A percentile compares a stretch with the other conserved stretches of the same genome.
These are phyloP conservation scores for Neurospora sublineolata DNA, from an alignment of 495 filamentous ascomycete genomes.

Conservation along the genomic window DNA sequence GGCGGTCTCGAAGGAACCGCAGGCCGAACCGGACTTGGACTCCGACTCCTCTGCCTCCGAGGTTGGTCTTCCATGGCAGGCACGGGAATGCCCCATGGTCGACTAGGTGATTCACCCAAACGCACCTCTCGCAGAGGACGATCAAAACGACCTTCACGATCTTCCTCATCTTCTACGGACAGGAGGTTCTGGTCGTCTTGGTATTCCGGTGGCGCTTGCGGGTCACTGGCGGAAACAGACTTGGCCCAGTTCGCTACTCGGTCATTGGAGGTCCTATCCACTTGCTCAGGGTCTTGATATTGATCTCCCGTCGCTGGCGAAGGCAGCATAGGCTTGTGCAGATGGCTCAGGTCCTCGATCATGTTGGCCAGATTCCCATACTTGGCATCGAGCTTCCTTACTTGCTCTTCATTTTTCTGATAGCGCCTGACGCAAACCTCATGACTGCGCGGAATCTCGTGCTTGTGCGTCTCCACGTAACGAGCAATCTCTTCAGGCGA, in stretches of 20 bases:
- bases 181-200: slow-evolving; percentile 11
- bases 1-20: neutral
- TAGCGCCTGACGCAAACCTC: slow-evolving; percentile 81
- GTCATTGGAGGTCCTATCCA: slow-evolving; percentile 42
- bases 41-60: neutral
- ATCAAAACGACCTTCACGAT: slow-evolving; percentile 58
- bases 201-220: slow-evolving; percentile 23
- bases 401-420: slow-evolving; percentile 69
- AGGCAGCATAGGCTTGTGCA: slow-evolving; percentile 73
- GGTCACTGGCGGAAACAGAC: slow-evolving; percentile 43
- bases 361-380: slow-evolving; percentile 83
- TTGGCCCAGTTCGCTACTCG: slow-evolving; percentile 75
- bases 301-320: slow-evolving; percentile 29
- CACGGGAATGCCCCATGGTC: slow-evolving; percentile 82
- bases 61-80: slow-evolving; percentile 29
- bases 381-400: slow-evolving; percentile 77
- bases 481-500: slow-evolving; percentile 81
- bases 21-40: neutral
- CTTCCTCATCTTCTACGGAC: slow-evolving; percentile 26
- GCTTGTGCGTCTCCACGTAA: slow-evolving; percentile 86
- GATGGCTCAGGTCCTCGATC: slow-evolving; percentile 73
- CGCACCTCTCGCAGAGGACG: slow-evolving; percentile 70
- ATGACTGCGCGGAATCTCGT: slow-evolving; percentile 82
- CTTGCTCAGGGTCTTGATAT: slow-evolving; percentile 31
- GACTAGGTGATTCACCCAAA: slow-evolving; percentile 77